Base-by-base conservation (phyloP, 2,329 filamentous ascomycete species). In the Diplodia seriata region DNA sequence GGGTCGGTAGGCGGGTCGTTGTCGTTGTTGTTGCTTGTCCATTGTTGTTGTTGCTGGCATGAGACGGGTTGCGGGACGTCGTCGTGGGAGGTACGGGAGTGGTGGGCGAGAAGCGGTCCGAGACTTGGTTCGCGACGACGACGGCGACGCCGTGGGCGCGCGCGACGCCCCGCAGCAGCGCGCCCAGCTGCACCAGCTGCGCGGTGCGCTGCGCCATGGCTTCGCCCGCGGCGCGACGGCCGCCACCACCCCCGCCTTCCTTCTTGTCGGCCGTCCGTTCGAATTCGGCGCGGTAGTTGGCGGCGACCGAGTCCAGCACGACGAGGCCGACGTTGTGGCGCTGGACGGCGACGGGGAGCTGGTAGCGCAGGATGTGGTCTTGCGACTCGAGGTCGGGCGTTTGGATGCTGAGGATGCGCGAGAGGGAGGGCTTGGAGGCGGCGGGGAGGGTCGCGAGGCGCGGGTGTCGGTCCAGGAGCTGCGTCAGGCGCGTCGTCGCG, bases 261-360 rank as follows among this genome's bases (percentile, higher is more conserved):
- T n/a, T 6, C 6, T n/a, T n/a, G 18, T 6, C 40, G 9, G 40
- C 43, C 18, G 43, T 12, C 1, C 88, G 85, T 72, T 93, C 91
- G 73, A 93, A 95, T 78, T 98, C 94, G 61, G 92, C 94, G 71
- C 95, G 90, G 79, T 95, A 99, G 80, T 99, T 99, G 69, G 95
- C 93, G 0, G 95, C 94, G 33, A 99, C 90, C 5, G 92, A 97
- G 81, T 99, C 95, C 38, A 99, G 81, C 15, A 98, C 86, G 1
- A 99, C 81, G 1, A 99, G 85, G 2, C 94, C 93, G 64, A 97
- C 84, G 70, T 90, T 85, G 77, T 92, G 89, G 56, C 91, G 87
- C 71, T 86, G 82, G 23, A 97, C 88, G 33, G 93, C 89, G 20
- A 97, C 90, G 1, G 95, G 95, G 6, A 98, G 89, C 78, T 99